Evolutionary conservation across 768 basidiomycete genomes (phyloP), one percentile per base, ranked within the genome.

Genomic region (Cystobasidium ongulense): DNA sequence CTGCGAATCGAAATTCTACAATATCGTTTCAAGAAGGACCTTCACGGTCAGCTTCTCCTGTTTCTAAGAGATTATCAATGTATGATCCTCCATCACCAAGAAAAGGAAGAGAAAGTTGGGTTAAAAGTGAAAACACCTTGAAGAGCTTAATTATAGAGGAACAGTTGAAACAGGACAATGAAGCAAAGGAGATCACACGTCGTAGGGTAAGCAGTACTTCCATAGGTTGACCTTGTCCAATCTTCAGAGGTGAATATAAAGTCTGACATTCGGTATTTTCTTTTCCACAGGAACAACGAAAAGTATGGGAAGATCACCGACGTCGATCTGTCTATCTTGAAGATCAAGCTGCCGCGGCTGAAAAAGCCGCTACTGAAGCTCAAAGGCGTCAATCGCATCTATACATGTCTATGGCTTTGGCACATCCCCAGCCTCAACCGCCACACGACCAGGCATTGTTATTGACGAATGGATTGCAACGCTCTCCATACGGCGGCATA

Each of bases 121-220:
- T 18, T 25, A 61, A 61, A 17, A 17, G 31, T 8, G 36, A n/a
- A 38, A 17, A 38, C 2, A 61, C 31, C 15, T 61, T 61, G 57
- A 31, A 61, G 36, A 38, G 57, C 23, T 27, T 31, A 17, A 79
- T 80, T 78, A 64, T 80, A 78, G 13, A 81, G 73, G 29, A 79
- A 76, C 61, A 80, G 79, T 39, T 80, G 79, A 25, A 80, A 76
- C 5, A 61, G 25, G 7, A 61, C 18, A 15, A 25, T 33, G 57
- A 61, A n/a, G 57, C 13, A n/a, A 25, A 63, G 80, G 78, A 36
- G 78, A 78, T 29, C 76, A 70, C 67, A 18, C 23, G 72, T 15
- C 29, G 62, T 13, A n/a, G 46, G 62, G 36, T 72, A n/a, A 33
- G 39, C 21, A 17, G 4, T 50, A 4, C 18, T 7, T 50, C 46